Conservation (phyloP, 805 yeast species). For the Ogataea polymorpha region DNA sequence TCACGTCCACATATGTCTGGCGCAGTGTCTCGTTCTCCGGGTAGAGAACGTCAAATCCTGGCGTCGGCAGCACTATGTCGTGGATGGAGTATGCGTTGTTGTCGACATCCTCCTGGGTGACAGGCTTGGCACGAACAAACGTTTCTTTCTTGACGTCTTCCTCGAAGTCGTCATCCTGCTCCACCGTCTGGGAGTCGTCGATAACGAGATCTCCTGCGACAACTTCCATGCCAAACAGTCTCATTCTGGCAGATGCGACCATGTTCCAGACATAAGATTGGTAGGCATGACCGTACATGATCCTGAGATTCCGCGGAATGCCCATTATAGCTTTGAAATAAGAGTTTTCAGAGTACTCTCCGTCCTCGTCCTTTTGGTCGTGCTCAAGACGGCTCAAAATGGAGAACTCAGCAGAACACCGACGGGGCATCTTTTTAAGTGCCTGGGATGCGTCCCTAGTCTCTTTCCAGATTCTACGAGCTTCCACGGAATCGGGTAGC, state of each 20-base stretch:
- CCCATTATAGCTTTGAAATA: slow-evolving; percentile 80
- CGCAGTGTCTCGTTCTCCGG: slow-evolving; percentile 65
- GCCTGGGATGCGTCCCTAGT: slow-evolving; percentile 66
- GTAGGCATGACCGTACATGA: slow-evolving; percentile 97
- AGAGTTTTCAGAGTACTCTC: slow-evolving; percentile 47
- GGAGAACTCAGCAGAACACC: slow-evolving; percentile 80
- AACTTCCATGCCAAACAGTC: slow-evolving; percentile 62
- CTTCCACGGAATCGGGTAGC: slow-evolving; percentile 77
- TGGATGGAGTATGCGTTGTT: slow-evolving; percentile 58
- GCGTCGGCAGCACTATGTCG: slow-evolving; percentile 93
- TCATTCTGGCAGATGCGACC: slow-evolving; percentile 75
- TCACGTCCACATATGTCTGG: slow-evolving; percentile 62
- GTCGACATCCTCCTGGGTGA: slow-evolving; percentile 71
- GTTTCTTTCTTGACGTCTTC: slow-evolving; percentile 66
- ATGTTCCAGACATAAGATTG: slow-evolving; percentile 94
- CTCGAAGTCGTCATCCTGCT: slow-evolving; percentile 38
- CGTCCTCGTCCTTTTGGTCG: slow-evolving; percentile 45
- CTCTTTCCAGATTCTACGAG: slow-evolving; percentile 78
- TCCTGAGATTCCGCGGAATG: slow-evolving; percentile 85
- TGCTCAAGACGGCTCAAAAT: slow-evolving; percentile 60
- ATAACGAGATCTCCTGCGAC: slow-evolving; percentile 79
- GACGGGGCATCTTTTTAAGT: slow-evolving; percentile 75
- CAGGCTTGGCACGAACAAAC: slow-evolving; percentile 64
- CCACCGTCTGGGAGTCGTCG: slow-evolving; percentile 29
- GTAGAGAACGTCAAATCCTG: slow-evolving; percentile 89